Conservation (phyloP, 129 eudicot genomes). For the Artemisia argyi region DNA sequence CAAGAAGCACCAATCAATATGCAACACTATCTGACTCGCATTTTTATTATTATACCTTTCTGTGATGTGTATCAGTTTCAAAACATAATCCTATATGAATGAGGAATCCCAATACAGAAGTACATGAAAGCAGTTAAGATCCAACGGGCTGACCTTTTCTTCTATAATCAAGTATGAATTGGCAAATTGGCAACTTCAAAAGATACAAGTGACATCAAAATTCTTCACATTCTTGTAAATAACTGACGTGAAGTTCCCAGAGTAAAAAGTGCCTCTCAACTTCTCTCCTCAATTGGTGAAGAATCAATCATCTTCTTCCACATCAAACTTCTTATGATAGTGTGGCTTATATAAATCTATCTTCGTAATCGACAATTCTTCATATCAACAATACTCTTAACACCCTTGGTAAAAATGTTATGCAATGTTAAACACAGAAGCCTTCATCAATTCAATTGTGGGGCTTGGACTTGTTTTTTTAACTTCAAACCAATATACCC, state of each 20-base stretch:
- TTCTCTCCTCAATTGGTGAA: constrained; percentile 41
- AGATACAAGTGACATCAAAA: constrained; percentile 56
- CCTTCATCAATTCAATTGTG: constrained; percentile 69
- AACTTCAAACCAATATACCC: constrained; percentile 75
- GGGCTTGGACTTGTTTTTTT: constrained; percentile 72
- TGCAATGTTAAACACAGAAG: constrained; percentile 45
- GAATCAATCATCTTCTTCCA: constrained; percentile 64
- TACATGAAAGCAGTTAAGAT: constrained; percentile 35
- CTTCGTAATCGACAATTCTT: constrained; percentile 53
- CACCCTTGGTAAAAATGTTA: constrained; percentile 52
- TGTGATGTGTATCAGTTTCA: constrained; percentile 35
- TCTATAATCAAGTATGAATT: constrained; percentile 52
- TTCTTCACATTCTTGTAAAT: constrained; percentile 55
- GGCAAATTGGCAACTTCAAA: constrained; percentile 70
- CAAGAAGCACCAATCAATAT: constrained; percentile 23
- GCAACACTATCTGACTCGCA: constrained; percentile 10
- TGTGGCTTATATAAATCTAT: constrained; percentile 34
- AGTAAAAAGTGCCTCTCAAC: constrained; percentile 38
- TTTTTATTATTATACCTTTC: constrained; percentile 36
- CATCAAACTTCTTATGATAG: constrained; percentile 60
- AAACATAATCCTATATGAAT: constrained; percentile 29
- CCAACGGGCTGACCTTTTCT: constrained; percentile 63
- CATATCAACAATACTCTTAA: constrained; percentile 49
- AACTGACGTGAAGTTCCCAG: constrained; percentile 43
- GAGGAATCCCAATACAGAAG: constrained; percentile 32